Evolutionary conservation across 371 early-diverging fungal genomes (phyloP).

Genomic region (Syncephalis fuscata): DNA sequence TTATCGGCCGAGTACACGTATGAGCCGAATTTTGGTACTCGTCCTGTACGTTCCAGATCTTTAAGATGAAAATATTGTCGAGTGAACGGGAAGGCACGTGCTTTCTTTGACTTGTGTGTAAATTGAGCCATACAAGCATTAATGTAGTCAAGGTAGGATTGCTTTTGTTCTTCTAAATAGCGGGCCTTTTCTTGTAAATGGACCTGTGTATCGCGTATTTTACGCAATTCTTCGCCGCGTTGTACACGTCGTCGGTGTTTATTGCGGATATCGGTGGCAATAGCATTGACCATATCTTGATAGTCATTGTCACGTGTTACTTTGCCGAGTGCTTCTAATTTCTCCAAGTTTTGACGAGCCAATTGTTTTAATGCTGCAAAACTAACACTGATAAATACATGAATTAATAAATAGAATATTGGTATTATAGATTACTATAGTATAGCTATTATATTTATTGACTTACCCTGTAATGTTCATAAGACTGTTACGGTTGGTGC

Average conservation of each 20-base stretch:
- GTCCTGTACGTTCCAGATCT: slow-evolving; percentile 65
- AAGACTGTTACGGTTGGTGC: not conserved
- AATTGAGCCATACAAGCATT: slow-evolving; percentile 75
- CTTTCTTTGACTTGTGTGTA: slow-evolving; percentile 59
- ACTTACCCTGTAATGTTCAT: slow-evolving; percentile 7
- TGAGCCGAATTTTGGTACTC: slow-evolving; percentile 90
- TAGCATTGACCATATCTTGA: slow-evolving; percentile 80
- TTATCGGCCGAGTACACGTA: slow-evolving; percentile 93
- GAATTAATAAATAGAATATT: slow-evolving; percentile 6
- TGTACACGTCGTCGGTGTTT: slow-evolving; percentile 74
- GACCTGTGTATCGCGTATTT: slow-evolving; percentile 56
- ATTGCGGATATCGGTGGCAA: slow-evolving; percentile 83
- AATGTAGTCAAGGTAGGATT: slow-evolving; percentile 80
- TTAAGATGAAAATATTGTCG: slow-evolving; percentile 86
- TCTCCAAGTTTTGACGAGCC: not conserved
- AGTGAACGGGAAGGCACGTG: slow-evolving; percentile 68
- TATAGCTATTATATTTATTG: slow-evolving; percentile 11
- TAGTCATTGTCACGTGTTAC: slow-evolving; percentile 35
- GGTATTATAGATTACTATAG: slow-evolving; percentile 3
- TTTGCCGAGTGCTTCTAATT: slow-evolving; percentile 44
- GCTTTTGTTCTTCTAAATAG: slow-evolving; percentile 71
- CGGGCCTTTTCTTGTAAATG: slow-evolving; percentile 64
- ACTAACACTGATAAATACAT: slow-evolving; percentile 18
- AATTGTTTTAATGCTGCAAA: slow-evolving; percentile 2
- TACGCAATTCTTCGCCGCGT: slow-evolving; percentile 50